Conservation (phyloP, 2,329 filamentous ascomycete genomes). For the Aspergillus caelatus region DNA sequence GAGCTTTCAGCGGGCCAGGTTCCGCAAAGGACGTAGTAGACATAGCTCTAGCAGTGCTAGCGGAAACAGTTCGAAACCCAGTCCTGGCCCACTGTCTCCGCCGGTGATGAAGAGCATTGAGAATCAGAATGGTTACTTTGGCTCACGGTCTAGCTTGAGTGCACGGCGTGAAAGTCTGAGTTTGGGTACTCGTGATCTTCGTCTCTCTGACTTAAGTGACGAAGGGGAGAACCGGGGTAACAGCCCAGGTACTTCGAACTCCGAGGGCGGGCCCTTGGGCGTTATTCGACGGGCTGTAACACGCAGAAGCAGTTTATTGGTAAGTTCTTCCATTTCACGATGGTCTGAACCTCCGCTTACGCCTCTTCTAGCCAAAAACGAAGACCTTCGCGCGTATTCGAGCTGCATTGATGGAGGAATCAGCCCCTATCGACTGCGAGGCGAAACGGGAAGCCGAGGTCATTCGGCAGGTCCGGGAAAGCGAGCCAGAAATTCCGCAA, state of each 20-base stretch:
- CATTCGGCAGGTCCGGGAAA: constrained; percentile 91
- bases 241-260: constrained; percentile 38
- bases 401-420: constrained; percentile 86
- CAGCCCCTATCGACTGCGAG: constrained; percentile 83
- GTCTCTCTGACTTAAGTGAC: constrained; percentile 78
- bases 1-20: constrained; percentile 70
- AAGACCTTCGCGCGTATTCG: constrained; percentile 93
- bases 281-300: constrained; percentile 84
- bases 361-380: constrained; percentile 74
- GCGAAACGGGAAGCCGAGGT: constrained; percentile 91
- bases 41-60: constrained; percentile 72
- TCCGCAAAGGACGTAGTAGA: constrained; percentile 61
- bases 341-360: constrained; percentile 8
- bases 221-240: constrained; percentile 63
- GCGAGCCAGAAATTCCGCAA: constrained; percentile 66
- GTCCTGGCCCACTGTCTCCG: constrained; percentile 74
- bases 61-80: constrained; percentile 69
- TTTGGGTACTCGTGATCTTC: constrained; percentile 84
- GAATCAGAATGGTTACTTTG: constrained; percentile 57
- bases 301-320: constrained; percentile 82
- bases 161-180: constrained; percentile 85
- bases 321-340: constrained; percentile 51
- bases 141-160: constrained; percentile 50
- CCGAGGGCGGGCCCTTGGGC: constrained; percentile 64
- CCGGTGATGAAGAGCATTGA: constrained; percentile 64